phyloP scores from a whole-genome alignment of 1,139 yeast genomes.

The Magnusiomyces sp. region DNA sequence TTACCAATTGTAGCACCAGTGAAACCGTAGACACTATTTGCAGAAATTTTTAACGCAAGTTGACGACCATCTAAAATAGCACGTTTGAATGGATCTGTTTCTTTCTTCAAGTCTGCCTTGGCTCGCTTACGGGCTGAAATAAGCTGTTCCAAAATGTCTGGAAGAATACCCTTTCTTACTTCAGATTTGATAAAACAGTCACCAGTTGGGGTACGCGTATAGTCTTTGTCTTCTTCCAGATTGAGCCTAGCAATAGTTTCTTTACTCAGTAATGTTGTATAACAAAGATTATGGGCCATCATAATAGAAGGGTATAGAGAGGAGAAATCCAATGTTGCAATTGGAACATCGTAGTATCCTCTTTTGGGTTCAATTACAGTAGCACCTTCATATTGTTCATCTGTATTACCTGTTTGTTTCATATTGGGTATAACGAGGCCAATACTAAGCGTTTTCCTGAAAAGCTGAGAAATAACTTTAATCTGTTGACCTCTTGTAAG shows the following conservation, averaged over 20 bases:
- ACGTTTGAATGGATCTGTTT: constrained; percentile 86
- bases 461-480: constrained; percentile 90
- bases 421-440: constrained; percentile 86
- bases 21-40: constrained; percentile 97
- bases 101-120: constrained; percentile 79
- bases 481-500: constrained; percentile 94
- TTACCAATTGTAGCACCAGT: constrained; percentile 99
- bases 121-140: constrained; percentile 90
- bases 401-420: constrained; percentile 67
- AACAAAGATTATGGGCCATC: constrained; percentile 99
- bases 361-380: constrained; percentile 95
- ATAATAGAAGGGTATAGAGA: constrained; percentile 96
- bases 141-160: constrained; percentile 83
- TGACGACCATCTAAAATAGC: constrained; percentile 97
- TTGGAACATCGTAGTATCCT: constrained; percentile 95
- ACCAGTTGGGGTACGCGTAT: constrained; percentile 83
- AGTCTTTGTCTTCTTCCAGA: constrained; percentile 64
- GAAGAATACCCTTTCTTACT: constrained; percentile 75
- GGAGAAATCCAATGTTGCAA: constrained; percentile 95
- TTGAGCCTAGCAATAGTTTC: constrained; percentile 58
- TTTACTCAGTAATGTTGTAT: constrained; percentile 73
- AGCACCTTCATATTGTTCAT: constrained; percentile 97
- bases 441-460: constrained; percentile 80
- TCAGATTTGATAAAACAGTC: constrained; percentile 56
- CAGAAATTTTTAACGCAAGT: constrained; percentile 89